Base-by-base conservation (phyloP, 164 flowering plant species). In the Dillenia turbinata region DNA sequence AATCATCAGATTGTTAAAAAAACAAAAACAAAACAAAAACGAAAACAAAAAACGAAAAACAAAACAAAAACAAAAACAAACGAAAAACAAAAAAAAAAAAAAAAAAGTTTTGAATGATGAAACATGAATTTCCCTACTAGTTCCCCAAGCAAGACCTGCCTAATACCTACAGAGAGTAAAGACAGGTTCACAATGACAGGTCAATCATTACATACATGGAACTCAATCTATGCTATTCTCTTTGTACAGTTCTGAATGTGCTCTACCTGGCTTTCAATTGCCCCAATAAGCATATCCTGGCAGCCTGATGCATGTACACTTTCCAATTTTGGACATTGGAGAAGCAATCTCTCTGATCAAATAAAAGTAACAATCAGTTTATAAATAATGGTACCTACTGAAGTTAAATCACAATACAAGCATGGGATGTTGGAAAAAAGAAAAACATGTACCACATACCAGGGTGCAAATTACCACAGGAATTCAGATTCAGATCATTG, bases 251-350 rank as follows among this genome's bases (percentile, higher is more conserved):
- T 33, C 40, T 33, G n/a, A 43, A 19, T 2, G 16, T 12, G 2
- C 26, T 16, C 63, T 72, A 85, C 92, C 97, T 95, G 99, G 49
- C 71, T 76, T 60, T 77, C 62, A 54, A 95, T 79, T 50, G 88
- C 82, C 17, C 73, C 77, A 65, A 82, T 60, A 66, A 92, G 68
- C 67, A 71, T 60, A 12, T 82, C 78, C 59, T 72, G 65, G 68
- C 99, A 95, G 9, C 83, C 91, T n/a, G 86, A 78, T 56, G 98
- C 99, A 74, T 92, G 89, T n/a, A 92, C 86, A 64, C 63, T 82
- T 72, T 83, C 83, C 63, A 95, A 65, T 51, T 70, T 79, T 50
- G 94, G 96, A 62, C 99, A 95, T 69, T 92, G 97, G 62, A 95
- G 83, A 14, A 81, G 65, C 74, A 92, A 60, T 58, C 82, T 81